phyloP scores from a whole-genome alignment of 306 rosid species.

The Cucurbita pepo region DNA sequence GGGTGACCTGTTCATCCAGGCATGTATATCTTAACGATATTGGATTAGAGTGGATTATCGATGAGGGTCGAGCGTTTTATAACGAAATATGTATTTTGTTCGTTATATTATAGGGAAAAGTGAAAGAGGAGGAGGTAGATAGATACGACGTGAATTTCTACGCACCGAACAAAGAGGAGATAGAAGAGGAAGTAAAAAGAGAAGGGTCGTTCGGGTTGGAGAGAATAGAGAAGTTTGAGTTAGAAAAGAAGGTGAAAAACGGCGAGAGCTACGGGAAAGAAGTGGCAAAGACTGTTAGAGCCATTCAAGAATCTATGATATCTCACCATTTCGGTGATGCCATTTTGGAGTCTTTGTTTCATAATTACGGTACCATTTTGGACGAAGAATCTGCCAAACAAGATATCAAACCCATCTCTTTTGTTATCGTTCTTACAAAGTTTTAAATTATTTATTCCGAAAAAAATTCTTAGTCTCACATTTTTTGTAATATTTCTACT shows the following conservation, averaged over 20 bases:
- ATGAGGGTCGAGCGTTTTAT: too few relatives aligned
- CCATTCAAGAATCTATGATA: slow-evolving; percentile 80
- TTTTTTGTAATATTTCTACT: not conserved
- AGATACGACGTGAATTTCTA: slow-evolving; percentile 81
- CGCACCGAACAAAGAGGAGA: slow-evolving; percentile 70
- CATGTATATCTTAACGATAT: too few relatives aligned
- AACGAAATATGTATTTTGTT: too few relatives aligned
- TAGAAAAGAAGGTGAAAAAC: slow-evolving; percentile 13
- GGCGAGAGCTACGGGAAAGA: slow-evolving; percentile 38
- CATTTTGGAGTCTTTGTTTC: slow-evolving; percentile 53
- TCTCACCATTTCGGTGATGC: slow-evolving; percentile 55
- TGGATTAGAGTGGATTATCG: too few relatives aligned
- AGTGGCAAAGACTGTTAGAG: slow-evolving; percentile 66
- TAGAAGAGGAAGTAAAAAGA: slow-evolving; percentile 51
- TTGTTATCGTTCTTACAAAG: slow-evolving; percentile 50
- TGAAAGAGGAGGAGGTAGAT: slow-evolving; percentile 55
- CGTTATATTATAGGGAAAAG: slow-evolving; percentile 30
- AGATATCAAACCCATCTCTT: slow-evolving; percentile 44
- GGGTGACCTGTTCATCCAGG: too few relatives aligned
- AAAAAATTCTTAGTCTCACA: not conserved
- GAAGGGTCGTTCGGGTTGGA: slow-evolving; percentile 64
- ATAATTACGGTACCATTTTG: slow-evolving; percentile 33
- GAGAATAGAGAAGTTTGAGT: slow-evolving; percentile 41
- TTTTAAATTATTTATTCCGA: not conserved
- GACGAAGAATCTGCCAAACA: slow-evolving; percentile 43